Conservation (phyloP, 495 filamentous ascomycete species). For the Trichoderma orchidacearum region DNA sequence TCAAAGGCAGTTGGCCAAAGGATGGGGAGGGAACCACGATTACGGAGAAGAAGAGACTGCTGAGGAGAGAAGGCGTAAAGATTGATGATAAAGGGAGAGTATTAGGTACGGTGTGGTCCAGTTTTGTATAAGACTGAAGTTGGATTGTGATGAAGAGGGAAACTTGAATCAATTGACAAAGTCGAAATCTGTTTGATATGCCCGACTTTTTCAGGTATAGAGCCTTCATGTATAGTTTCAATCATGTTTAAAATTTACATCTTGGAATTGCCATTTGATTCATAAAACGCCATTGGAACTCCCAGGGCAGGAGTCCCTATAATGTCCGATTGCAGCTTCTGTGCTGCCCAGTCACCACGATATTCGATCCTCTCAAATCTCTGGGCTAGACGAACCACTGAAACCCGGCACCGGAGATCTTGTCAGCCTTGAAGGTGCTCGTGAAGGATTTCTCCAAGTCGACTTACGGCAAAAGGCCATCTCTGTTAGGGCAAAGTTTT, state of each 20-base stretch:
- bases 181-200: no score
- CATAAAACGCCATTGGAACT: conserved; percentile 20
- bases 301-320: conserved; percentile 24
- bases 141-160: neutral
- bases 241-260: neutral
- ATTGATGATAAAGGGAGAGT: conserved; percentile 23
- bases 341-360: conserved; percentile 25
- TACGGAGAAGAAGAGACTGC: conserved; percentile 25
- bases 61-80: conserved; percentile 25
- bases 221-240: neutral
- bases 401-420: neutral
- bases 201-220: no score
- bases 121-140: conserved; percentile 11
- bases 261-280: neutral
- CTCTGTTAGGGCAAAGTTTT: conserved; percentile 45
- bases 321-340: conserved; percentile 23
- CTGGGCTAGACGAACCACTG: conserved; percentile 46
- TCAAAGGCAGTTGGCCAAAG: conserved; percentile 29
- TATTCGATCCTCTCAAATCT: conserved; percentile 40
- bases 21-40: conserved; percentile 27
- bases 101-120: conserved; percentile 28
- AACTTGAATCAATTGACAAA: no score
- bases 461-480: conserved; percentile 28
- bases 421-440: no score
- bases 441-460: no score